Conservation (phyloP, 2,329 filamentous ascomycete species). For the Pseudogymnoascus verrucosus region DNA sequence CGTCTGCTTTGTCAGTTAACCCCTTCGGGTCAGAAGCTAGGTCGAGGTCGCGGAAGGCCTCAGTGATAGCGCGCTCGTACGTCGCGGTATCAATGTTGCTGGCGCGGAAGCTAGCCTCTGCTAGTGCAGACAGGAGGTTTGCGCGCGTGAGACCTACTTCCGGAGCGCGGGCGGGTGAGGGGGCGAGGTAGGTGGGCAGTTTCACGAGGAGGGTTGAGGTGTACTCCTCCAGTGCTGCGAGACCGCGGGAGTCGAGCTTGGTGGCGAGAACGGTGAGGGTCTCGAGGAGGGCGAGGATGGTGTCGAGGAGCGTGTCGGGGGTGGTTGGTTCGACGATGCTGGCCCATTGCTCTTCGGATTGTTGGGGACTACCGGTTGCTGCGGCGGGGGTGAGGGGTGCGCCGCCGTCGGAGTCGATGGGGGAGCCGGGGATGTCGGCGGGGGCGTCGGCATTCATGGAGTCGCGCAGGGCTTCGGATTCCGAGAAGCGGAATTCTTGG, state of each 20-base stretch:
- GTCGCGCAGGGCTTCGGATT: slow-evolving; percentile 31
- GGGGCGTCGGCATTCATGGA: slow-evolving; percentile 20
- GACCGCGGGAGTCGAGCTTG: slow-evolving; percentile 30
- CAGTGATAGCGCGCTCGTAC: slow-evolving; percentile 40
- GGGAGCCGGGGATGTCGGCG: slow-evolving; percentile 26
- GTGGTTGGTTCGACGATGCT: slow-evolving; percentile 60
- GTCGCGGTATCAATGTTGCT: slow-evolving; percentile 40
- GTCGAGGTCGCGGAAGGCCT: slow-evolving; percentile 34
- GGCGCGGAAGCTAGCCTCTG: slow-evolving; percentile 48
- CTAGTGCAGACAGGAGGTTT: slow-evolving; percentile 47
- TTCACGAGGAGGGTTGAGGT: slow-evolving; percentile 43
- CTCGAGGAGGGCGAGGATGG: slow-evolving; percentile 55
- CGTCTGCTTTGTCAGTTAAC: slow-evolving; percentile 48
- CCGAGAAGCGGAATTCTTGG: slow-evolving; percentile 41
- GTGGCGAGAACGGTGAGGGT: slow-evolving; percentile 41
- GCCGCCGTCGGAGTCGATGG: slow-evolving; percentile 29
- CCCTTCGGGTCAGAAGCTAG: slow-evolving; percentile 37
- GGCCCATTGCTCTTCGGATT: slow-evolving; percentile 52
- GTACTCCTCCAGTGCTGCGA: slow-evolving; percentile 52
- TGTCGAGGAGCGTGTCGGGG: slow-evolving; percentile 57
- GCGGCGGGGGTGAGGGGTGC: slow-evolving; percentile 12
- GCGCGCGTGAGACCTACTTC: slow-evolving; percentile 48
- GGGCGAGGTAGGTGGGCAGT: slow-evolving; percentile 43
- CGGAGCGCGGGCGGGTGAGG: slow-evolving; percentile 33
- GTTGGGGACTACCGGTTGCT: slow-evolving; percentile 5